Evolutionary conservation across 1,284 basidiomycete species (phyloP).

Genomic region (Rhodotorula glutinis): DNA sequence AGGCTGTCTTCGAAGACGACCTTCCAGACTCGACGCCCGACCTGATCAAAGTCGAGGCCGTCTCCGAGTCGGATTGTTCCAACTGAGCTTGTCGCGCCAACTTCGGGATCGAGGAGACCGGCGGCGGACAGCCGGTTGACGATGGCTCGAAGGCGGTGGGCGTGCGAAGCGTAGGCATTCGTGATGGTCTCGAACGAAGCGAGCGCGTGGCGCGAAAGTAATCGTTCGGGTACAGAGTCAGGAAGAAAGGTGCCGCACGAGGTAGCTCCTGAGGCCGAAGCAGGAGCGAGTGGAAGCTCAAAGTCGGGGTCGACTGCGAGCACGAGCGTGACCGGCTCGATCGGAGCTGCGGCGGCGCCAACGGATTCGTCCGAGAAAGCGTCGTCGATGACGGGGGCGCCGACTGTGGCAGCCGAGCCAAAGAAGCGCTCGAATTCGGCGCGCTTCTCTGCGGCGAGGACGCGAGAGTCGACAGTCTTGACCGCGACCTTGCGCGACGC

Average conservation of each 20-base stretch:
- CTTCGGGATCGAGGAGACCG: constrained; percentile 25
- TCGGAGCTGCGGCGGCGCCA: not conserved
- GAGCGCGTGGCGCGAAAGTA: constrained; percentile 22
- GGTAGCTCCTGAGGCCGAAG: not conserved
- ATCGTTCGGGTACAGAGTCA: constrained; percentile 11
- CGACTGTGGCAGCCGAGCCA: not conserved
- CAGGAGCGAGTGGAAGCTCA: constrained; percentile 2
- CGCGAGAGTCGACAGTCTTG: not conserved
- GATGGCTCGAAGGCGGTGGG: constrained; percentile 21
- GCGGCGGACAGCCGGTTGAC: constrained; percentile 26
- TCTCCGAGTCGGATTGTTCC: not conserved
- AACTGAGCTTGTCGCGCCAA: not conserved
- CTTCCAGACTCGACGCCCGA: constrained; percentile 6
- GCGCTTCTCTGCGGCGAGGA: constrained; percentile 3
- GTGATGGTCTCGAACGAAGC: constrained; percentile 15
- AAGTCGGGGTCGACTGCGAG: constrained; percentile 33
- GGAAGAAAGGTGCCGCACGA: not conserved
- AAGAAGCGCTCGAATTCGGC: constrained; percentile 33
- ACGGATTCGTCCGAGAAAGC: not conserved
- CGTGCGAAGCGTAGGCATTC: constrained; percentile 24
- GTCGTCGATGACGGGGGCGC: not conserved
- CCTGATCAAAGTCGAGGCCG: not conserved
- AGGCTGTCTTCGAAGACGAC: constrained; percentile 13
- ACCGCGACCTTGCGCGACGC: constrained; percentile 4
- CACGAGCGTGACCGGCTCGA: constrained; percentile 28